phyloP scores from a whole-genome alignment of 345 rosid genomes.

The Hibiscus tridactylites region DNA sequence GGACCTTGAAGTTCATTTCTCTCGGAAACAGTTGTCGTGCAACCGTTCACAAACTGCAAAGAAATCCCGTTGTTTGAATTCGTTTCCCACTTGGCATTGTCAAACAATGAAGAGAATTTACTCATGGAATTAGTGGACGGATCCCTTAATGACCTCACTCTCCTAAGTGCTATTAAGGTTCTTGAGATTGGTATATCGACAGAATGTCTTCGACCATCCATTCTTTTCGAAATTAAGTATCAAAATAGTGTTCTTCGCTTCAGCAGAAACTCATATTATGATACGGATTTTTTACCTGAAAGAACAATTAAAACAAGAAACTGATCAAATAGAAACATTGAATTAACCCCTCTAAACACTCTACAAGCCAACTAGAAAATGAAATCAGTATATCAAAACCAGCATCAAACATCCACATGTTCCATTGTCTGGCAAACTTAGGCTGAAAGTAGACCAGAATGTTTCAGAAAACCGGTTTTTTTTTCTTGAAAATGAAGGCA shows the following conservation, averaged over 20 bases:
- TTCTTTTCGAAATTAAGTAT: conserved; percentile 20
- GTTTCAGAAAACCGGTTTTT: background rate
- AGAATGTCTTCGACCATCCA: conserved; percentile 77
- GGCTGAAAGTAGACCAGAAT: background rate
- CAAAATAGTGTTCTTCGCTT: background rate
- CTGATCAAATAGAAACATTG: conserved; percentile 6
- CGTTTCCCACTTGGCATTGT: conserved; percentile 84
- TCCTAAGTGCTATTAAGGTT: conserved; percentile 79
- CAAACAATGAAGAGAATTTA: conserved; percentile 75
- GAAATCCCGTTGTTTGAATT: conserved; percentile 67
- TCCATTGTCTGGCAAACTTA: background rate
- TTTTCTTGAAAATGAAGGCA: background rate
- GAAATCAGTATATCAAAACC: background rate
- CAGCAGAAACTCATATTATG: conserved; percentile 14
- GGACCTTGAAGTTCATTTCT: conserved; percentile 23
- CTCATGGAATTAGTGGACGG: conserved; percentile 92
- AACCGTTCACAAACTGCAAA: conserved; percentile 30
- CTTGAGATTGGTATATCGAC: conserved; percentile 86
- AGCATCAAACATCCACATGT: background rate
- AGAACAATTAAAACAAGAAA: conserved; percentile 2
- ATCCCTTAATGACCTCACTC: conserved; percentile 90
- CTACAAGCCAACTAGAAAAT: background rate
- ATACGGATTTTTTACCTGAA: conserved; percentile 24
- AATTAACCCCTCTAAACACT: background rate
- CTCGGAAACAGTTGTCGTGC: conserved; percentile 21